phyloP scores from a whole-genome alignment of 768 basidiomycete genomes.

The Mrakia frigida region DNA sequence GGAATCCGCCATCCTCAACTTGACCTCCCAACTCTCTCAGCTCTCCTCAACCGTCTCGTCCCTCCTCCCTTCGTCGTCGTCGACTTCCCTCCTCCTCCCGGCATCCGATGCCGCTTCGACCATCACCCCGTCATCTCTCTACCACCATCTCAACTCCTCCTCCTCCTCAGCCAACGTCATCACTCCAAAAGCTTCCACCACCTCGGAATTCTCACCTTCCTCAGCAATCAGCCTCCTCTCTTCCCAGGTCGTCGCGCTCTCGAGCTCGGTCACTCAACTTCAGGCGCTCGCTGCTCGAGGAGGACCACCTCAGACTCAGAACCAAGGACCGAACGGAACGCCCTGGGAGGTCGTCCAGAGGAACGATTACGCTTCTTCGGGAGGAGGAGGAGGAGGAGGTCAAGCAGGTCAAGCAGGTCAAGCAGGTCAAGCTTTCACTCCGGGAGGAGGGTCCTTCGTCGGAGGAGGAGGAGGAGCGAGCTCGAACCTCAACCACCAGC shows the following conservation, averaged over 20 bases:
- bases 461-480: not conserved
- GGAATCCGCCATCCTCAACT: conserved; percentile 17
- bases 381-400: not conserved
- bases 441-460: not conserved
- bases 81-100: not conserved
- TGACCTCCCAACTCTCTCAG: conserved; percentile 27
- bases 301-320: not conserved
- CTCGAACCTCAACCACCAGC: not conserved
- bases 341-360: not conserved
- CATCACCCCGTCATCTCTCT: not conserved
- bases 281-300: conserved; percentile 23
- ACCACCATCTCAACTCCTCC: not conserved
- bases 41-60: conserved; percentile 19
- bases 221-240: conserved; percentile 26
- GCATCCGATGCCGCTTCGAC: not conserved
- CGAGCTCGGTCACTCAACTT: conserved; percentile 30
- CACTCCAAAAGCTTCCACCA: not conserved
- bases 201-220: not conserved
- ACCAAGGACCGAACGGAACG: conserved; percentile 1
- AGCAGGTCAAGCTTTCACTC: not conserved
- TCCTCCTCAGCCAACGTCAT: not conserved
- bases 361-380: not conserved
- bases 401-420: not conserved
- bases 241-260: conserved; percentile 30
- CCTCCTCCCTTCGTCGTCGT: conserved; percentile 17